These are phyloP conservation scores for Chloropicon primus DNA, from an alignment of 139 green algal genomes.

Conservation along the genomic window DNA sequence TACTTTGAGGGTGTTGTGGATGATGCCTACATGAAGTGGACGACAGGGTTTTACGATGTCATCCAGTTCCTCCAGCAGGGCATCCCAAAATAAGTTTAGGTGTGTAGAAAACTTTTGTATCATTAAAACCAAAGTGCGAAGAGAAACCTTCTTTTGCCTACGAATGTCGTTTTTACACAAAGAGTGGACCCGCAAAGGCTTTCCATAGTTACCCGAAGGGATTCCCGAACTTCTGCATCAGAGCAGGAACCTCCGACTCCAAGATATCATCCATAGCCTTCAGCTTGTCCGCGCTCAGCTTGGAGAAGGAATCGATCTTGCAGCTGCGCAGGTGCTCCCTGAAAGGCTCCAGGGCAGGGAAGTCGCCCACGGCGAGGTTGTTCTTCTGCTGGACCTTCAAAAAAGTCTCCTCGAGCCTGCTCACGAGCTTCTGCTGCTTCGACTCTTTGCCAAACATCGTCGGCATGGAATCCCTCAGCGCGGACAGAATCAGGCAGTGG, in stretches of 20 bases:
- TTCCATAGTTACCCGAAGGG: background rate
- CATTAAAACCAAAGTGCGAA: too few species aligned
- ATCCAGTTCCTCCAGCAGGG: conserved; percentile 67
- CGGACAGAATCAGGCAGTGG: conserved; percentile 76
- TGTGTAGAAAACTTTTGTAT: too few species aligned
- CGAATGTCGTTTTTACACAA: too few species aligned
- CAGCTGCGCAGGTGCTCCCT: background rate
- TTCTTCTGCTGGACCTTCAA: conserved; percentile 73
- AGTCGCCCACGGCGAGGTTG: conserved; percentile 7
- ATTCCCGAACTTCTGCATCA: background rate
- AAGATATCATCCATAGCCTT: background rate
- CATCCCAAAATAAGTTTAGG: conserved; percentile 19
- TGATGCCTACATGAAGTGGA: conserved; percentile 81
- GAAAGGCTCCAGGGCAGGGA: conserved; percentile 1
- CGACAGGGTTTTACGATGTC: conserved; percentile 80
- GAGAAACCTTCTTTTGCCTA: too few species aligned
- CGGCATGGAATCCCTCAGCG: conserved; percentile 76
- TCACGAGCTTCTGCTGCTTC: conserved; percentile 51
- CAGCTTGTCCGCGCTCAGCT: background rate
- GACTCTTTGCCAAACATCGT: conserved; percentile 63
- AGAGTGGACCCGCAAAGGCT: background rate
- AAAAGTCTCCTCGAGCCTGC: conserved; percentile 48
- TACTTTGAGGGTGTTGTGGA: conserved; percentile 57
- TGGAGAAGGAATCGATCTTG: background rate
- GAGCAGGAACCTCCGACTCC: background rate